Conservation (phyloP, 2,329 filamentous ascomycete species). For the Hysterium pulicare region DNA sequence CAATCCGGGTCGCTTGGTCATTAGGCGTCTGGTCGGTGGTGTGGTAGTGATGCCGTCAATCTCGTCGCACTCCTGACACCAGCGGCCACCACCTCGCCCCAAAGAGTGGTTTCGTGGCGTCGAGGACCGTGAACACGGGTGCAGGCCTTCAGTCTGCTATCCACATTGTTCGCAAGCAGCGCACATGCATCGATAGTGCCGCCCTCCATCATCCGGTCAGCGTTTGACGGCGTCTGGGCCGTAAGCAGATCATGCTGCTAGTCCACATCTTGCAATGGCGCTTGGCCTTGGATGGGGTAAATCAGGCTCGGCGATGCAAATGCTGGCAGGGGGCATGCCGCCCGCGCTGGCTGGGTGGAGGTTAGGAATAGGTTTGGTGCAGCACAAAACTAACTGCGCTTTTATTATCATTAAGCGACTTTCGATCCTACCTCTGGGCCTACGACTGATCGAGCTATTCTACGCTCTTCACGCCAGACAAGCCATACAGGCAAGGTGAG, state of each 20-base stretch:
- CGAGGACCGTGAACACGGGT: neutral
- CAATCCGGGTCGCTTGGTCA: too few species aligned
- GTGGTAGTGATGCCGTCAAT: too few species aligned
- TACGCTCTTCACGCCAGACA: too few species aligned
- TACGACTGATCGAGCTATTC: too few species aligned
- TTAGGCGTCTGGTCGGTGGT: too few species aligned
- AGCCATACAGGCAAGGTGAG: too few species aligned
- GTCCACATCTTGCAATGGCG: slow-evolving; percentile 13
- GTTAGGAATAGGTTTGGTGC: too few species aligned
- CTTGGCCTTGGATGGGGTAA: slow-evolving; percentile 22
- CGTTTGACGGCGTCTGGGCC: slow-evolving; percentile 26
- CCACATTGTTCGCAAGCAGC: slow-evolving; percentile 21
- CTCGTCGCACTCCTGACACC: too few species aligned
- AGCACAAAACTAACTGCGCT: too few species aligned
- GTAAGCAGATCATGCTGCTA: slow-evolving; percentile 19
- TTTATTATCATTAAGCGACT: too few species aligned
- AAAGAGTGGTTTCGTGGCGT: neutral
- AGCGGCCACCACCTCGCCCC: neutral
- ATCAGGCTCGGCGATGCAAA: slow-evolving; percentile 19
- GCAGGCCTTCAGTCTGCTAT: slow-evolving; percentile 15
- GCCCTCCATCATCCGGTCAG: neutral
- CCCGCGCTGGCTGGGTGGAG: slow-evolving; percentile 13
- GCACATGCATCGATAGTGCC: slow-evolving; percentile 17
- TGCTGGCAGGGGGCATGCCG: slow-evolving; percentile 22
- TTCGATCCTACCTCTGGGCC: too few species aligned